These are phyloP conservation scores for Naganishia vaughanmartiniae DNA, from an alignment of 768 basidiomycete genomes.

Conservation along the genomic window DNA sequence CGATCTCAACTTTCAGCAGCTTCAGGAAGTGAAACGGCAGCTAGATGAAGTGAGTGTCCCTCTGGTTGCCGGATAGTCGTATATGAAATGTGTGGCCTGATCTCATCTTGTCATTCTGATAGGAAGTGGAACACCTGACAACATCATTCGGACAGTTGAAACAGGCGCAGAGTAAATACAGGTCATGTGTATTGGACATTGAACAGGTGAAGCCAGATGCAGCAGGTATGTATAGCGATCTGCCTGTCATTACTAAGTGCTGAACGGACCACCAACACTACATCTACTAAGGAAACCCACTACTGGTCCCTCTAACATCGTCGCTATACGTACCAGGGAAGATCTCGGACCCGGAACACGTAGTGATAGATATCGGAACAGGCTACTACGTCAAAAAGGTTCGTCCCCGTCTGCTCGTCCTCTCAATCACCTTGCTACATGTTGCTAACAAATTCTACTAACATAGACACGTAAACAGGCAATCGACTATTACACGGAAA, in stretches of 20 bases:
- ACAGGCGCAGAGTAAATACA: constrained; percentile 89
- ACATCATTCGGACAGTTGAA: constrained; percentile 89
- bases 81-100: neutral
- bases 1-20: constrained; percentile 80
- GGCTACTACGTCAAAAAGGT: constrained; percentile 97
- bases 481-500: constrained; percentile 71
- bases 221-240: constrained; percentile 42
- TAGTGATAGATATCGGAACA: constrained; percentile 92
- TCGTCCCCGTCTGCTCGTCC: constrained; percentile 29
- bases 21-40: constrained; percentile 83
- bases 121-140: constrained; percentile 91
- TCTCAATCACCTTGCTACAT: neutral
- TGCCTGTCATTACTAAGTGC: neutral
- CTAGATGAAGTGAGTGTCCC: constrained; percentile 77
- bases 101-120: neutral
- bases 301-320: constrained; percentile 88
- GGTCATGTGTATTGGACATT: constrained; percentile 76
- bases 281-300: constrained; percentile 65
- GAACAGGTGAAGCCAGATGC: constrained; percentile 70
- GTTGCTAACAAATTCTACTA: neutral
- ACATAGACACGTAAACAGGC: constrained; percentile 76
- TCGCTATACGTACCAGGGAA: constrained; percentile 94
- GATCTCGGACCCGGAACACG: constrained; percentile 74
- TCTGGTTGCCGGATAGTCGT: neutral
- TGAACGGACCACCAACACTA: neutral